Conservation (phyloP, 108 stramenopile genomes). For the Cyclotella distinguenda region DNA sequence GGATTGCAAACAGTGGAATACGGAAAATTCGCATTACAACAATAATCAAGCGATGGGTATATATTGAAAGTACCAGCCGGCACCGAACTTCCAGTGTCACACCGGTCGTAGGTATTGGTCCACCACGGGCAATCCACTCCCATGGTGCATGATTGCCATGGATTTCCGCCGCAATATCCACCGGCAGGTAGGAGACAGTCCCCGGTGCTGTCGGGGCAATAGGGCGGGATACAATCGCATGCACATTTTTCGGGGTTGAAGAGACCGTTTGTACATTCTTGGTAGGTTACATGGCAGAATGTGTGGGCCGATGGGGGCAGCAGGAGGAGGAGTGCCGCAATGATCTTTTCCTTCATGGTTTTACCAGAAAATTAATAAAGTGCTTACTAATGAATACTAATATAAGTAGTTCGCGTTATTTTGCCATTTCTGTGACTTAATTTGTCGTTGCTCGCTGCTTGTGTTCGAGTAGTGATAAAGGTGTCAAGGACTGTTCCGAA, state of each 20-base stretch:
- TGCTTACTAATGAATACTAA: too few relatives aligned
- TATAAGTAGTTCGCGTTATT: too few relatives aligned
- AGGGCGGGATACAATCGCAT: slow-evolving; percentile 38
- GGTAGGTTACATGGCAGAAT: not conserved
- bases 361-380: too few relatives aligned
- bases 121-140: slow-evolving; percentile 46
- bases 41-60: slow-evolving; percentile 9
- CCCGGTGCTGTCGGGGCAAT: slow-evolving; percentile 17
- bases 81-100: slow-evolving; percentile 28
- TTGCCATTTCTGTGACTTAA: too few relatives aligned
- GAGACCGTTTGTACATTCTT: slow-evolving; percentile 12
- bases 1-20: slow-evolving; percentile 17
- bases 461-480: too few relatives aligned
- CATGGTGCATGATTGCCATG: slow-evolving; percentile 20
- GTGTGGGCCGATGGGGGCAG: too few relatives aligned
- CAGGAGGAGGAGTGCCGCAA: too few relatives aligned
- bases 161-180: slow-evolving; percentile 25
- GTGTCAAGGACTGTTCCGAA: too few relatives aligned
- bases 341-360: too few relatives aligned
- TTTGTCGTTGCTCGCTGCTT: too few relatives aligned
- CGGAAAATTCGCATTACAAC: slow-evolving; percentile 22
- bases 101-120: too few relatives aligned
- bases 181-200: slow-evolving; percentile 13
- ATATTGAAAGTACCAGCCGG: slow-evolving; percentile 32
- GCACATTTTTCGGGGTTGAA: slow-evolving; percentile 28